Base-by-base conservation (phyloP, 2,329 filamentous ascomycete species). In the Clarireedia monteithiana region DNA sequence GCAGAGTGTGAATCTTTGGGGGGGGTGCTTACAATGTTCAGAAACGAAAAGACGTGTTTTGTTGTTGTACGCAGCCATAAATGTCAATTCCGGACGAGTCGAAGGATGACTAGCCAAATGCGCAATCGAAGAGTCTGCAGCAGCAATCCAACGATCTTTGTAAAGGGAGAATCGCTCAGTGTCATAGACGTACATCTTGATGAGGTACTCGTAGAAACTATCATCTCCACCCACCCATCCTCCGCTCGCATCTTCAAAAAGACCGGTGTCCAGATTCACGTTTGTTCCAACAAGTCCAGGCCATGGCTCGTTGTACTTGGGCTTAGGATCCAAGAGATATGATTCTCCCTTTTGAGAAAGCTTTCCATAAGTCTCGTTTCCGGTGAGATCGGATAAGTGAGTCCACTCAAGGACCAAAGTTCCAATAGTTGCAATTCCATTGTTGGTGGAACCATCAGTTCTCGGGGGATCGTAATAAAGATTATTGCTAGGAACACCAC, bases 121-220 rank as follows among this genome's bases (percentile, higher is more conserved):
- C 57, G 78, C 69, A 48, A 94, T 92, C 5, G 84, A 84, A 6
- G 86, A 90, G 63, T 95, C 84, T 52, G 84, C 87, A 2, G 89
- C 89, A 0, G 77, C 67, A 44, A 89, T 73, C 89, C 89, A 96
- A 48, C 83, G 82, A 60, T 91, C 85, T 64, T 78, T 83, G 72
- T 92, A 90, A 2, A 70, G 59, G 1, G 66, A 71, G 64, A 88
- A 95, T 3, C 82, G 77, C 5, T 69, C 63, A 0, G 82, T 76
- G 66, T 92, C 86, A 69, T 95, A 95, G 54, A 92, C 71, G 65
- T 85, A 95, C 88, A 94, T 92, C 75, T 95, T 95, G 70, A 95
- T 85, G 34, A 95, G 79, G 66, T 95, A 95, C 72, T 95, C 89
- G 72, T 95, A 95, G 72, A 86, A 95, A 45, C 84, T 89, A 69